These are phyloP conservation scores for Rhizopogon vulgaris DNA, from an alignment of 768 basidiomycete species.

Conservation along the genomic window DNA sequence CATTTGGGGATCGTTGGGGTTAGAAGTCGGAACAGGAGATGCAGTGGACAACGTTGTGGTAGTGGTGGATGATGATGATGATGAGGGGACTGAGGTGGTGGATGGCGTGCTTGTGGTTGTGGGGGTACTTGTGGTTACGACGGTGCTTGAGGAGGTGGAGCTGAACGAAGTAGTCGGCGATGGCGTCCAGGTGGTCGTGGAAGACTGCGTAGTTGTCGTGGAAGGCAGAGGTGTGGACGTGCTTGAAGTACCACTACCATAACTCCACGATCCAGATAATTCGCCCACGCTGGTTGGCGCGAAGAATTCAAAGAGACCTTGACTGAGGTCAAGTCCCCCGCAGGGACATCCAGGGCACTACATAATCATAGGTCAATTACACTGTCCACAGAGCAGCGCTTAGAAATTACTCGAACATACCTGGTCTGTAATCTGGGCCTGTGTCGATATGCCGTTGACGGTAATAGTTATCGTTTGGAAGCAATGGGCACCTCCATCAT, in stretches of 20 bases:
- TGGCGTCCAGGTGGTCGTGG: slow-evolving; percentile 14
- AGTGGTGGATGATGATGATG: too few species aligned
- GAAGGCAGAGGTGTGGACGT: slow-evolving; percentile 14
- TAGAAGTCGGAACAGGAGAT: slow-evolving; percentile 11
- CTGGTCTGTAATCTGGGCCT: slow-evolving; percentile 40
- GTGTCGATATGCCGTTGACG: slow-evolving; percentile 28
- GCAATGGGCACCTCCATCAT: slow-evolving; percentile 34
- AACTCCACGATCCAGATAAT: slow-evolving; percentile 36
- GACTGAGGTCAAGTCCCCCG: slow-evolving; percentile 41
- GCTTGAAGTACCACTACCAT: slow-evolving; percentile 17
- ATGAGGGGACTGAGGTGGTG: background rate
- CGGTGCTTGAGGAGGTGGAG: background rate
- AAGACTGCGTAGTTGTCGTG: slow-evolving; percentile 14
- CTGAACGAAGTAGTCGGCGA: slow-evolving; percentile 4
- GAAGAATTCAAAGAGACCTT: slow-evolving; percentile 39
- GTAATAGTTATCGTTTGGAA: slow-evolving; percentile 39
- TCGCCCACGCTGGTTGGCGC: slow-evolving; percentile 28
- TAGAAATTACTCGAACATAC: slow-evolving; percentile 17
- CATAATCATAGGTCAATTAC: background rate
- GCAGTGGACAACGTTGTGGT: slow-evolving; percentile 5
- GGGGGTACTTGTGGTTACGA: slow-evolving; percentile 8
- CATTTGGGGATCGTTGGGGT: slow-evolving; percentile 14
- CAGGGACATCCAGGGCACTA: slow-evolving; percentile 35
- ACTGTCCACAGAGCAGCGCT: background rate
- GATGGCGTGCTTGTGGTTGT: slow-evolving; percentile 9